Percentiles rank a stretch among this genome's conserved stretches.
These are phyloP conservation scores for Pilaira anomala DNA, from an alignment of 192 early-diverging fungal genomes.

Conservation along the genomic window DNA sequence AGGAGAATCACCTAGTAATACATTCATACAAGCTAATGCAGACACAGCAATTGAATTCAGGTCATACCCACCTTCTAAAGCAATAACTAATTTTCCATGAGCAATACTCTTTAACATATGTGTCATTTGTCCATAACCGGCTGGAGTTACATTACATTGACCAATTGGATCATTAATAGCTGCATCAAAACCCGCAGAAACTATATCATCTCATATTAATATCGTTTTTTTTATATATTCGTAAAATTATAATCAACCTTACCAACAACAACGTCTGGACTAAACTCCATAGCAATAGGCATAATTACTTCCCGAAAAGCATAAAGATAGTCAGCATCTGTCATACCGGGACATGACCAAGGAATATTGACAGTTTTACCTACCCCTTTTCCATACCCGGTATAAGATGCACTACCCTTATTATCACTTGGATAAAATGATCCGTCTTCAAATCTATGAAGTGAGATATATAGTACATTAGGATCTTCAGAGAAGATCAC, in stretches of 20 bases:
- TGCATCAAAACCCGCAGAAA: constrained; percentile 91
- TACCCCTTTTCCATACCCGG: constrained; percentile 54
- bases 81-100: constrained; percentile 70
- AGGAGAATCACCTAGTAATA: constrained; percentile 65
- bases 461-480: constrained; percentile 78
- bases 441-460: constrained; percentile 82
- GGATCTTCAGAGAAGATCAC: constrained; percentile 73
- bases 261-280: constrained; percentile 75
- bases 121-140: constrained; percentile 85
- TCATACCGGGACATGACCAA: constrained; percentile 72
- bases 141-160: constrained; percentile 74
- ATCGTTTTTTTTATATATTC: background rate
- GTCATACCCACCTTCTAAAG: constrained; percentile 88
- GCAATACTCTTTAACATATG: constrained; percentile 70
- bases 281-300: constrained; percentile 81
- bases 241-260: background rate
- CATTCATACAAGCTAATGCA: constrained; percentile 69
- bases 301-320: constrained; percentile 77
- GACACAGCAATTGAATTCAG: constrained; percentile 71
- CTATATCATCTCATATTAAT: constrained; percentile 34
- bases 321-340: constrained; percentile 85
- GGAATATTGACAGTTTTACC: constrained; percentile 87
- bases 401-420: constrained; percentile 50
- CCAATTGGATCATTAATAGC: constrained; percentile 82
- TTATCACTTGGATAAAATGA: constrained; percentile 73